Percentiles rank a stretch among this genome's conserved stretches.
Evolutionary conservation across 257 asterid genomes (phyloP).

Genomic region (Linderniella brevidens): DNA sequence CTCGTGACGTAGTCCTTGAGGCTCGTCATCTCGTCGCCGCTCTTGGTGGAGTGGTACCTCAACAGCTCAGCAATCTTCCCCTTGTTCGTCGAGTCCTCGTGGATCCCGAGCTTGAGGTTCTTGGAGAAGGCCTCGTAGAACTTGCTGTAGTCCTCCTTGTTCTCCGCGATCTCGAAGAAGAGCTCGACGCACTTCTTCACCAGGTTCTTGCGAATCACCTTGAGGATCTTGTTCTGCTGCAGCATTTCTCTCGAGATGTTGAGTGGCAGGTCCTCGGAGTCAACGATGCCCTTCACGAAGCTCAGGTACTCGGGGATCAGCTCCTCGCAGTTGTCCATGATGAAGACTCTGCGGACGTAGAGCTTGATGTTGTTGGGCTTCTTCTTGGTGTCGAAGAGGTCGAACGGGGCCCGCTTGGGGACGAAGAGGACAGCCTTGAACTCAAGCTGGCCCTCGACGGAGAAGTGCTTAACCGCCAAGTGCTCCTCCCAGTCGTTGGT

Average conservation of each 20-base stretch:
- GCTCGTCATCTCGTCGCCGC: slow-evolving; percentile 5
- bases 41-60: slow-evolving; percentile 3
- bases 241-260: slow-evolving; percentile 11
- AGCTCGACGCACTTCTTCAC: slow-evolving; percentile 16
- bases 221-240: slow-evolving; percentile 13
- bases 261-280: slow-evolving; percentile 3
- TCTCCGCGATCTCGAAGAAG: slow-evolving; percentile 13
- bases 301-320: slow-evolving; percentile 1
- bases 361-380: slow-evolving; percentile 12
- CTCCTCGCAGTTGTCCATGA: slow-evolving; percentile 5
- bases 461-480: slow-evolving; percentile 12
- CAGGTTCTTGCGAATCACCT: slow-evolving; percentile 15
- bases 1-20: slow-evolving; percentile 4
- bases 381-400: slow-evolving; percentile 12
- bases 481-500: slow-evolving; percentile 14
- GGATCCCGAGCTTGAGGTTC: neutral
- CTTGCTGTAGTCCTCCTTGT: slow-evolving; percentile 10
- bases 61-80: slow-evolving; percentile 2
- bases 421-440: slow-evolving; percentile 14
- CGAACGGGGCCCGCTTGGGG: slow-evolving; percentile 12
- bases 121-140: slow-evolving; percentile 1
- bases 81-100: slow-evolving; percentile 2
- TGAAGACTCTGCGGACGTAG: slow-evolving; percentile 6
- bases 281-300: slow-evolving; percentile 4
- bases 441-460: slow-evolving; percentile 13